Evolutionary conservation across 257 asterid species (phyloP), one percentile per base, ranked within the genome.

Genomic region (Solanum paucissectum): DNA sequence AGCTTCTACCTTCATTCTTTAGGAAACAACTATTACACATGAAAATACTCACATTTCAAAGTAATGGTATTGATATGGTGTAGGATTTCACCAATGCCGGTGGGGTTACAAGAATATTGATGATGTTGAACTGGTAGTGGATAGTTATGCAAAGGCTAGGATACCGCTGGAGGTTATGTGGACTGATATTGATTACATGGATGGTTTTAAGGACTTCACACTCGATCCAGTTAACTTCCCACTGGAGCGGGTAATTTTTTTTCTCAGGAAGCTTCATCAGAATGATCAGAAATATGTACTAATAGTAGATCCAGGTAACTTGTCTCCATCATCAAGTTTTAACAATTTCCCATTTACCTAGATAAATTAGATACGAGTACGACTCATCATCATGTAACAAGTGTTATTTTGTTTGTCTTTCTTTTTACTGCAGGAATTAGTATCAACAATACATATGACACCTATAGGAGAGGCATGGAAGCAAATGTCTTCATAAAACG

Each of bases 171-270:
- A 89, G 46, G 90, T 87, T 87, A 85, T 89, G 73, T 89, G 91
- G 91, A 89, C 86, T 16, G 91, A 89, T 71, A 89, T 89, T 38
- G 90, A 89, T 73, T 85, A 89, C 71, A 89, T 89, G 91, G 91
- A 89, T 71, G 90, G 87, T 62, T 89, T 68, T 44, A 87, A 89
- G 83, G 91, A 89, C 72, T 89, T 89, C 72, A 87, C 90, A 29
- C 86, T 89, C 13, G 91, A 87, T 64, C 91, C 91, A 25, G 72
- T 79, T 40, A 87, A 89, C 84, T 89, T 87, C 11, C 90, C 90
- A 3, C 25, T 58, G 87, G 71, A 89, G 12, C 55, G 11, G 66
- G 86, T 89, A 88, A 85, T 81, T 38, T n/a, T 25, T 16, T 87
- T 89, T 85, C 77, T 89, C 25, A 52, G 82, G 79, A 33, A 6